These are phyloP conservation scores for Thymus mandschuricus DNA, from an alignment of 257 asterid species.

Conservation along the genomic window DNA sequence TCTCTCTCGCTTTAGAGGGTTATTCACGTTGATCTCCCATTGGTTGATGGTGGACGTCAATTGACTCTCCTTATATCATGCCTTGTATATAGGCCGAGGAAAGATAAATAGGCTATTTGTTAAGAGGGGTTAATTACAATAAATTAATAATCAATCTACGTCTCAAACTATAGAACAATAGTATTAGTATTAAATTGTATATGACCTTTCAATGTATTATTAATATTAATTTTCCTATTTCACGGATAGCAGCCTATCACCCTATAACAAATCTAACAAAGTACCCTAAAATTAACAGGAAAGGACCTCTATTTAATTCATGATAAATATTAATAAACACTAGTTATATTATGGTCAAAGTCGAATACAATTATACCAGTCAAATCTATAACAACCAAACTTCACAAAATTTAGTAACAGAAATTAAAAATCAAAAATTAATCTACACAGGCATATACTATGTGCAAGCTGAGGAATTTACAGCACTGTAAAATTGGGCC, in stretches of 20 bases:
- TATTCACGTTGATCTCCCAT: constrained; percentile 26
- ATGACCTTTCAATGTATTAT: background rate
- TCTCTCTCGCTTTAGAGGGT: background rate
- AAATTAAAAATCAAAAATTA: too few relatives aligned
- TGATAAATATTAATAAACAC: background rate
- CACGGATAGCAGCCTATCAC: background rate
- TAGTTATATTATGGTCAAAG: constrained; percentile 2
- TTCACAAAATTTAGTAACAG: background rate
- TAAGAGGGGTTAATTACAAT: constrained; percentile 5
- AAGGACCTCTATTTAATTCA: background rate
- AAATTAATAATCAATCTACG: background rate
- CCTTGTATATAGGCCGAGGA: constrained; percentile 4
- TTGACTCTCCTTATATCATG: constrained; percentile 28
- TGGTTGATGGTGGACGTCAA: constrained; percentile 6
- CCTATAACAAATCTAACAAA: background rate
- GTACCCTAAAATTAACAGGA: background rate
- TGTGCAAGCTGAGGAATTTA: background rate
- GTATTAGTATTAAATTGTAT: background rate
- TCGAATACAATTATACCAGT: background rate
- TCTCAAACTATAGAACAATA: background rate
- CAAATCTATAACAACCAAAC: constrained; percentile 1
- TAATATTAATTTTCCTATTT: background rate
- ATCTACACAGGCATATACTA: background rate
- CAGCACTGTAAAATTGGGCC: background rate
- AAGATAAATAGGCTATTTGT: background rate